Evolutionary conservation across 441 rosid species (phyloP).

Genomic region (Bocquillonia castaneifolia): DNA sequence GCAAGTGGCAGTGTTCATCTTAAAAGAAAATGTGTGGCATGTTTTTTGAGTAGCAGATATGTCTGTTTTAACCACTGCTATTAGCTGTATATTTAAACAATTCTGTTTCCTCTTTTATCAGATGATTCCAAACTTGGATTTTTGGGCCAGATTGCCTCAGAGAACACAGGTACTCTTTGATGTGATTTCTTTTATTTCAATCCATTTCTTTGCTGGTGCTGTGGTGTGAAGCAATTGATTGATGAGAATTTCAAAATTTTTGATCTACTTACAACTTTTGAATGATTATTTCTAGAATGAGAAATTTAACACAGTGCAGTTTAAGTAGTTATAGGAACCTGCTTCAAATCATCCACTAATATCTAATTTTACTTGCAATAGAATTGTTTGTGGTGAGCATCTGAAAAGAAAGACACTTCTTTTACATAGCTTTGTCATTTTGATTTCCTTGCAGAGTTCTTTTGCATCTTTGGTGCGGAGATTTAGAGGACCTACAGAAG

Average conservation of each 20-base stretch:
- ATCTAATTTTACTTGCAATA: not conserved
- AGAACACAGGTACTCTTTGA: slow-evolving; percentile 52
- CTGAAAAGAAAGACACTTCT: not conserved
- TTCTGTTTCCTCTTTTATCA: slow-evolving; percentile 25
- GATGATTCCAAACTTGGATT: slow-evolving; percentile 76
- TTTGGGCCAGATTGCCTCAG: slow-evolving; percentile 71
- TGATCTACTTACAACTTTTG: not conserved
- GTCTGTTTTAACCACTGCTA: too few species aligned
- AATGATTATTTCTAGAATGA: not conserved
- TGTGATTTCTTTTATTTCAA: not conserved
- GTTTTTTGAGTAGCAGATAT: too few species aligned
- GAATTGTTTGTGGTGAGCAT: not conserved
- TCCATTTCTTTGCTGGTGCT: not conserved
- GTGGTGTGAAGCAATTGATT: not conserved
- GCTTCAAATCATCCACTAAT: not conserved
- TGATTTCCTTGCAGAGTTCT: slow-evolving; percentile 43
- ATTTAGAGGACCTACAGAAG: slow-evolving; percentile 55
- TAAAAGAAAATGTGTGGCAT: not conserved
- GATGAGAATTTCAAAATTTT: not conserved
- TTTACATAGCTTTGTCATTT: not conserved
- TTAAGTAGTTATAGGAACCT: not conserved
- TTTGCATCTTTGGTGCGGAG: slow-evolving; percentile 46
- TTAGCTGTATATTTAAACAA: slow-evolving; percentile 4
- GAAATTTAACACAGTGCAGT: not conserved
- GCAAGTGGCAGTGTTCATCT: not conserved